These are phyloP conservation scores for Coniochaeta sp. DNA, from an alignment of 2,329 filamentous ascomycete species.

Conservation along the genomic window DNA sequence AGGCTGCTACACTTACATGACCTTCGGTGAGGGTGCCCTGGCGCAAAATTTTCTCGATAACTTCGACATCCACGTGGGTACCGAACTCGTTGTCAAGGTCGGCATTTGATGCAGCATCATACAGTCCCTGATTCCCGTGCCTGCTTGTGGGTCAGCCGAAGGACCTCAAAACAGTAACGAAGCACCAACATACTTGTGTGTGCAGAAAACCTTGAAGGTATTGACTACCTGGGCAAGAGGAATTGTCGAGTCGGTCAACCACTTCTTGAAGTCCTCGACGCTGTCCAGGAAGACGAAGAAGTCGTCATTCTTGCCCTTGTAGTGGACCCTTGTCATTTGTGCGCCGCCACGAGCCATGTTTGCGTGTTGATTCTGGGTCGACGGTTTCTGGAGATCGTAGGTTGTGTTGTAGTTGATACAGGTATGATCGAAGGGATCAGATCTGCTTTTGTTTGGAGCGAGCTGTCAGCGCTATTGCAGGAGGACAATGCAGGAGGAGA, in stretches of 20 bases:
- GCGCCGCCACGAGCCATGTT: slow-evolving; percentile 68
- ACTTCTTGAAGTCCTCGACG: slow-evolving; percentile 62
- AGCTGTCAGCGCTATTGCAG: background rate
- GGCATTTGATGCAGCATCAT: slow-evolving; percentile 68
- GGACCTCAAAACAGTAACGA: background rate
- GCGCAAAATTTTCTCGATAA: slow-evolving; percentile 74
- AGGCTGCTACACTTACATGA: slow-evolving; percentile 30
- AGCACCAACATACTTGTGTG: slow-evolving; percentile 65
- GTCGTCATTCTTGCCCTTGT: slow-evolving; percentile 61
- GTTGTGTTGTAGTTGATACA: too few relatives aligned
- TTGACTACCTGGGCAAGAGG: slow-evolving; percentile 80
- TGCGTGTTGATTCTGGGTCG: slow-evolving; percentile 7
- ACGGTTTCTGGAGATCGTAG: background rate
- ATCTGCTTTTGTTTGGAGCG: too few relatives aligned
- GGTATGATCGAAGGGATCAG: too few relatives aligned
- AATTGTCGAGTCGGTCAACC: slow-evolving; percentile 71
- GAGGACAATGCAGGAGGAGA: too few relatives aligned
- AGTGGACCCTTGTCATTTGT: slow-evolving; percentile 70
- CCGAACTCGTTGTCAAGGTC: slow-evolving; percentile 82
- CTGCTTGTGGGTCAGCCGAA: slow-evolving; percentile 32
- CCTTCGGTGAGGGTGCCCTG: slow-evolving; percentile 61
- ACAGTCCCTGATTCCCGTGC: slow-evolving; percentile 76
- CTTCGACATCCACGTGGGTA: slow-evolving; percentile 69
- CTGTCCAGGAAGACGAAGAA: slow-evolving; percentile 55
- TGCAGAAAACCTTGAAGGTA: slow-evolving; percentile 82